phyloP scores from a whole-genome alignment of 2,329 filamentous ascomycete species.

The Reticulascus tulasneorum region DNA sequence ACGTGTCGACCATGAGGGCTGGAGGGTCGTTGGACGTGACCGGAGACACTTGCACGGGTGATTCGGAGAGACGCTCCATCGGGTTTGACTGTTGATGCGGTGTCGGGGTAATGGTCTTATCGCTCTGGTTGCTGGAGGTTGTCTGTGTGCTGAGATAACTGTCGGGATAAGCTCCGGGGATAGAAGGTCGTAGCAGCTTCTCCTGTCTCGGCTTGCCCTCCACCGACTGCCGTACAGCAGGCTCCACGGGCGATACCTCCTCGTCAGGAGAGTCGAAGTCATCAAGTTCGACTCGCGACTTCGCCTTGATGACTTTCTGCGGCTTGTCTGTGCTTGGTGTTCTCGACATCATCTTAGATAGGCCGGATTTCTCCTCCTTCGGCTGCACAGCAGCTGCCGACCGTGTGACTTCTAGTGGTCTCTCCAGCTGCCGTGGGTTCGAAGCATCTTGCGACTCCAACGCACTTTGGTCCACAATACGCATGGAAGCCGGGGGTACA shows the following conservation, averaged over 20 bases:
- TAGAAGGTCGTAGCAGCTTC: conserved; percentile 24
- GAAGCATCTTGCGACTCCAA: no score
- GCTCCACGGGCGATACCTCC: conserved; percentile 25
- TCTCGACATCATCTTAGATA: conserved; percentile 39
- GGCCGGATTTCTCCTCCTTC: conserved; percentile 37
- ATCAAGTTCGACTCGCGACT: conserved; percentile 63
- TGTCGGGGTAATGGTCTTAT: conserved; percentile 24
- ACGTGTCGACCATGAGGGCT: conserved; percentile 65
- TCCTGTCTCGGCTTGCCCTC: conserved; percentile 16
- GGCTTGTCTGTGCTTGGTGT: conserved; percentile 46
- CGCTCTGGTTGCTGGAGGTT: conserved; percentile 25
- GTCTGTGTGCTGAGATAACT: conserved; percentile 30
- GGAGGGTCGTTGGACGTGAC: conserved; percentile 53
- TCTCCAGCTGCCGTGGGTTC: conserved; percentile 22
- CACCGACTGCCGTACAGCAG: conserved; percentile 22
- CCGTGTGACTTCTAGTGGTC: conserved; percentile 25
- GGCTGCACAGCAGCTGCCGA: conserved; percentile 31
- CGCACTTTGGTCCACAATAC: conserved; percentile 54
- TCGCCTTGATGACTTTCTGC: conserved; percentile 50
- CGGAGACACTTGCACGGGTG: conserved; percentile 63
- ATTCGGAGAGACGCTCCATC: conserved; percentile 57
- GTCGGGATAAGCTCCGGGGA: conserved; percentile 38
- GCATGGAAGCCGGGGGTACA: conserved; percentile 51
- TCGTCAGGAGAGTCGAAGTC: conserved; percentile 61
- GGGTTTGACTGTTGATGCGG: conserved; percentile 1